Percentiles rank a stretch among this genome's conserved stretches.
These are phyloP conservation scores for Heterobasidion parviporum DNA, from an alignment of 1,284 basidiomycete genomes.

Conservation along the genomic window DNA sequence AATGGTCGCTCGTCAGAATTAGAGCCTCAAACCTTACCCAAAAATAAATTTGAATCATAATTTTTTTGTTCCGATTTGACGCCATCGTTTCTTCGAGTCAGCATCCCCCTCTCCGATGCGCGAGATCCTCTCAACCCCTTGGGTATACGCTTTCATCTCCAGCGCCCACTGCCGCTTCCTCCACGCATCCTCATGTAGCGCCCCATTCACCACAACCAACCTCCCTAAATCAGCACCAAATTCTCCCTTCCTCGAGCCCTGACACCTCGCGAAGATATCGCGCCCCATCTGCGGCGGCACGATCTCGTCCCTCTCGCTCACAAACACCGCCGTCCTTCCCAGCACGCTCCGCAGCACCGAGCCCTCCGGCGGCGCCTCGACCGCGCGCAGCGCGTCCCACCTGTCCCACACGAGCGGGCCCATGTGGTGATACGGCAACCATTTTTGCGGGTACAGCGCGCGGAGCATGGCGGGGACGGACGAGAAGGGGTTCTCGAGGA, in stretches of 20 bases:
- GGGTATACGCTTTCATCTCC: constrained; percentile 24
- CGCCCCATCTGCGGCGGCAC: constrained; percentile 34
- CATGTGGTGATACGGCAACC: constrained; percentile 43
- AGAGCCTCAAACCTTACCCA: too few species aligned
- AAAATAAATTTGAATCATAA: too few species aligned
- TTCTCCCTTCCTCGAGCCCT: neutral
- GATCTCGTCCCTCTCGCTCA: constrained; percentile 40
- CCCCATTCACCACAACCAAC: constrained; percentile 23
- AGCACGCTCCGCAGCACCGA: constrained; percentile 23
- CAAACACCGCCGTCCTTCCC: constrained; percentile 36
- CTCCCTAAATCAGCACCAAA: neutral
- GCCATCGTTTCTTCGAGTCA: neutral
- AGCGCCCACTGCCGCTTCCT: constrained; percentile 24
- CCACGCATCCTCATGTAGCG: constrained; percentile 39
- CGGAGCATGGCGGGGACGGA: constrained; percentile 42
- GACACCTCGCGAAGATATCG: constrained; percentile 17
- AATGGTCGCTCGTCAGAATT: too few species aligned
- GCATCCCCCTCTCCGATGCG: neutral
- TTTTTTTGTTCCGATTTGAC: neutral
- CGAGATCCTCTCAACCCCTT: constrained; percentile 1
- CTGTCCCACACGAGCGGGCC: constrained; percentile 33
- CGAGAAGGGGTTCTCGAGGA: constrained; percentile 44
- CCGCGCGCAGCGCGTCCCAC: constrained; percentile 35
- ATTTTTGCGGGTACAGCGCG: constrained; percentile 38
- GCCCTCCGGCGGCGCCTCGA: constrained; percentile 5